phyloP scores from a whole-genome alignment of 176 grass and related monocot genomes.

The Hsuehochloa calcarea region DNA sequence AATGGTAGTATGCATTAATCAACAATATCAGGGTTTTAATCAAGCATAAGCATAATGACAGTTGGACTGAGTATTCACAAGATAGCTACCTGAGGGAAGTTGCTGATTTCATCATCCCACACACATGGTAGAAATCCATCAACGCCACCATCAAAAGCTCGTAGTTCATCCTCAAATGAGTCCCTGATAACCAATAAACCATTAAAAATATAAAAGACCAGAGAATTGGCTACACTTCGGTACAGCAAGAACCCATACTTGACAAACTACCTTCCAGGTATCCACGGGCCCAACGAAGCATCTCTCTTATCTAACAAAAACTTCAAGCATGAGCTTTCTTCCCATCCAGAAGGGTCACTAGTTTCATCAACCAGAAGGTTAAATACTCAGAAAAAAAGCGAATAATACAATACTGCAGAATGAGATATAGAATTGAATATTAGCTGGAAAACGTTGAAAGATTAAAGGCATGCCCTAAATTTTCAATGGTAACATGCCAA shows the following conservation, averaged over 20 bases:
- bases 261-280: constrained; percentile 86
- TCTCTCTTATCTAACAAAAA: constrained; percentile 93
- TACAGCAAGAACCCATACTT: constrained; percentile 26
- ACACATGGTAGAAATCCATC: constrained; percentile 89
- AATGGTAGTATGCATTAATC: neutral
- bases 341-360: constrained; percentile 92
- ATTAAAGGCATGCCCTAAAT: neutral
- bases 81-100: constrained; percentile 85
- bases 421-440: constrained; percentile 9
- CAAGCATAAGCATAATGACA: constrained; percentile 23
- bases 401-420: constrained; percentile 14
- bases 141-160: constrained; percentile 77
- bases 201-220: constrained; percentile 25
- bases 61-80: constrained; percentile 24
- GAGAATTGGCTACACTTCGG: constrained; percentile 20
- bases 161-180: constrained; percentile 96
- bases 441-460: constrained; percentile 4
- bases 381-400: constrained; percentile 23
- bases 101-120: constrained; percentile 81
- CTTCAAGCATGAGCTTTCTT: constrained; percentile 97
- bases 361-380: constrained; percentile 26
- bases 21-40: neutral
- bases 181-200: constrained; percentile 57
- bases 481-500: neutral
- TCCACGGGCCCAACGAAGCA: constrained; percentile 84